A percentile compares a stretch with the other conserved stretches of the same genome.
Conservation (phyloP, 2,329 filamentous ascomycete genomes). For the Ilyonectria mors-panacis region DNA sequence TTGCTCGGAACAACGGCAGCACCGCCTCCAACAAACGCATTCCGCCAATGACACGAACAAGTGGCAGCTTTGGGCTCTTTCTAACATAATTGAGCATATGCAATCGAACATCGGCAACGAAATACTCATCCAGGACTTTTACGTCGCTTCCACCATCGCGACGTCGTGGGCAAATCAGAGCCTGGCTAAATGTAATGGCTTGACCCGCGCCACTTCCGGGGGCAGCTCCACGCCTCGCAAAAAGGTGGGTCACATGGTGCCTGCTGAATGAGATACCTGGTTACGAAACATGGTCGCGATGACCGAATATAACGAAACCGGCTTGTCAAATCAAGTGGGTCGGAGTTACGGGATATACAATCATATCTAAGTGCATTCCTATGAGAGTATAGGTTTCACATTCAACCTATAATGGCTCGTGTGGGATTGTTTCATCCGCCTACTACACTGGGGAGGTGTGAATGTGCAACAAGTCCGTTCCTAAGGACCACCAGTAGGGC, state of each 20-base stretch:
- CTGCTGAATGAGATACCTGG: too few species aligned
- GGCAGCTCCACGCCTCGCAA: neutral
- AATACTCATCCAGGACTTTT: neutral
- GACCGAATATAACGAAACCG: neutral
- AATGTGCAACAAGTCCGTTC: too few species aligned
- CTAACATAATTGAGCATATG: neutral
- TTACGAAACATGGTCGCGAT: neutral
- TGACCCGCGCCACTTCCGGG: conserved; percentile 10
- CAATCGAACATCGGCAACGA: neutral
- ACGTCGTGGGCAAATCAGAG: conserved; percentile 31
- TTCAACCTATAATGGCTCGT: too few species aligned
- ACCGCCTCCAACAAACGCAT: neutral
- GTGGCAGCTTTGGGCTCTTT: too few species aligned
- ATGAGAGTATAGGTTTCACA: too few species aligned
- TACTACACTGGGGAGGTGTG: too few species aligned
- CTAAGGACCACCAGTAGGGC: too few species aligned
- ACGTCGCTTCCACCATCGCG: neutral
- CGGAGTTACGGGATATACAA: neutral
- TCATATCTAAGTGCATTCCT: too few species aligned
- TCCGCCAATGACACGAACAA: neutral
- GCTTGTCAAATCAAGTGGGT: neutral
- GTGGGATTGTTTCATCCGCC: too few species aligned
- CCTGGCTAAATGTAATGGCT: conserved; percentile 28
- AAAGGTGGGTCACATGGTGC: neutral
- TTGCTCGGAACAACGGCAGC: neutral